These are phyloP conservation scores for Brassica incana DNA, from an alignment of 345 rosid genomes.

Conservation along the genomic window DNA sequence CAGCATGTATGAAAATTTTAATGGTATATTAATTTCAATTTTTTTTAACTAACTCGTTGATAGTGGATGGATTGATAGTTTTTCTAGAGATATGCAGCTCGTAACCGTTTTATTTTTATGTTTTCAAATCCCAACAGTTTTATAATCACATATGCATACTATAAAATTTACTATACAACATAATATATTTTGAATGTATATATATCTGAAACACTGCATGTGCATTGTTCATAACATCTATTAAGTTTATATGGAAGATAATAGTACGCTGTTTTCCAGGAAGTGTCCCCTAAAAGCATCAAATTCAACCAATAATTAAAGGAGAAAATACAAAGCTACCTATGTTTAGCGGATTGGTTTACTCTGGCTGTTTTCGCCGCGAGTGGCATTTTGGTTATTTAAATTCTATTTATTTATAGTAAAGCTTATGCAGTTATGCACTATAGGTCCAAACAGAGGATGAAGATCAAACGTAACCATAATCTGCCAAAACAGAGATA, in stretches of 20 bases:
- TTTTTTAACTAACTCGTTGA: neutral
- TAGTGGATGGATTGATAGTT: neutral
- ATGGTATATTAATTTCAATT: neutral
- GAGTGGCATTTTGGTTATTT: neutral
- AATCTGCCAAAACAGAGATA: neutral
- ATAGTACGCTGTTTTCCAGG: neutral
- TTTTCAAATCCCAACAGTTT: neutral
- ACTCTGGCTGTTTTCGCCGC: neutral
- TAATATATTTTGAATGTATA: neutral
- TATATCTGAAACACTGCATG: neutral
- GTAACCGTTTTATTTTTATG: neutral
- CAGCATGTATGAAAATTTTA: neutral
- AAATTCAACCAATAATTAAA: neutral
- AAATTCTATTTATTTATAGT: neutral
- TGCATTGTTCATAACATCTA: neutral
- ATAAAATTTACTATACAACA: neutral
- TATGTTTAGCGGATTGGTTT: neutral
- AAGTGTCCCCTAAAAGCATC: neutral
- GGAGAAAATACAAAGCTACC: neutral
- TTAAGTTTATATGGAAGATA: slow-evolving; percentile 6
- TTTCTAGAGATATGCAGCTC: neutral
- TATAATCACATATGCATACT: neutral
- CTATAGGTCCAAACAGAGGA: slow-evolving; percentile 1
- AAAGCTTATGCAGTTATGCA: neutral
- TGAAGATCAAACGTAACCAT: neutral